Evolutionary conservation across 1,284 basidiomycete genomes (phyloP).

Genomic region (Wallemia hederae): DNA sequence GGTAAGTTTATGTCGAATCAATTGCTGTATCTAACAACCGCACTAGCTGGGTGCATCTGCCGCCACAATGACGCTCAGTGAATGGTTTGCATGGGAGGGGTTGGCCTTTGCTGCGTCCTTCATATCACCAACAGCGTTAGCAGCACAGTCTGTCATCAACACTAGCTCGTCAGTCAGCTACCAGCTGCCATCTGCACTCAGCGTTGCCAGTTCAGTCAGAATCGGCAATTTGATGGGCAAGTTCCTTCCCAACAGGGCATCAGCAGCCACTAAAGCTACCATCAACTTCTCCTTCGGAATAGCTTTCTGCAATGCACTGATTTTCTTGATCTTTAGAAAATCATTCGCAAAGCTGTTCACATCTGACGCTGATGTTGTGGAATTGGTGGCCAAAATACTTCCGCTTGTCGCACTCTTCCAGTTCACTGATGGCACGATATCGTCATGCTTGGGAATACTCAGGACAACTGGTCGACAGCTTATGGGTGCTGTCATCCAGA

Average conservation of each 20-base stretch:
- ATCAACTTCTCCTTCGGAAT: not conserved
- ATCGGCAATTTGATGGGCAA: not conserved
- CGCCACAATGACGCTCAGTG: not conserved
- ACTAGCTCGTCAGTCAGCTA: not conserved
- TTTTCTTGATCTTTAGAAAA: not conserved
- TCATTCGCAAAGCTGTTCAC: not conserved
- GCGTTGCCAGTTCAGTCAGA: not conserved
- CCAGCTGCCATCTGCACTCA: not conserved
- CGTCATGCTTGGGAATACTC: not conserved
- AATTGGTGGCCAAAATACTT: not conserved
- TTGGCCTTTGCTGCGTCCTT: not conserved
- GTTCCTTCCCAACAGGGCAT: not conserved
- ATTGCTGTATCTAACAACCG: not conserved
- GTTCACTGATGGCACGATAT: not conserved
- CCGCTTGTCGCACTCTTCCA: not conserved
- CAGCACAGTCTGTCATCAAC: not conserved
- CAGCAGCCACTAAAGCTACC: not conserved
- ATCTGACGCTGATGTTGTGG: not conserved
- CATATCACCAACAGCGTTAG: not conserved
- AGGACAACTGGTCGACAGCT: not conserved
- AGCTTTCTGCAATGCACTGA: not conserved
- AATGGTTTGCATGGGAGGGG: not conserved
- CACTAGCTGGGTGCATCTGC: not conserved
- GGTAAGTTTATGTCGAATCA: not conserved
- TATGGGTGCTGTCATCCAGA: not conserved